Percentiles rank a stretch among this genome's conserved stretches.
Evolutionary conservation across 495 filamentous ascomycete species (phyloP).

Genomic region (Podospora conica): DNA sequence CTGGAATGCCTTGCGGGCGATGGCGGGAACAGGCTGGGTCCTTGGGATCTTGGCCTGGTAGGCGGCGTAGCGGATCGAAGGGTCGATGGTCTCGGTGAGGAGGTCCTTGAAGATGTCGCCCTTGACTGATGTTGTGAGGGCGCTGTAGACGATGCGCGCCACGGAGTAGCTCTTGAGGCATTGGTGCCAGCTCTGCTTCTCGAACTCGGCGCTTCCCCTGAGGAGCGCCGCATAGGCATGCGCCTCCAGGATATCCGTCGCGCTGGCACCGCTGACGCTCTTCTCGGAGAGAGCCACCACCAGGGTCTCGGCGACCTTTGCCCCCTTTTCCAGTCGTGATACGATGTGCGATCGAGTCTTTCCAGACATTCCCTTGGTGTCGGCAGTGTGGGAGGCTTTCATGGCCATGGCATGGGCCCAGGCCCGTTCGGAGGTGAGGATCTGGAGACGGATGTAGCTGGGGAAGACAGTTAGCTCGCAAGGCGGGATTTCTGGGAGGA

Average conservation of each 20-base stretch:
- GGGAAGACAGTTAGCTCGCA: not conserved
- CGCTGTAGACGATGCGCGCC: slow-evolving; percentile 74
- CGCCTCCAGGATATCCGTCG: slow-evolving; percentile 75
- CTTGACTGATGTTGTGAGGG: slow-evolving; percentile 52
- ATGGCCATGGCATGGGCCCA: slow-evolving; percentile 97
- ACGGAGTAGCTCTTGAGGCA: slow-evolving; percentile 71
- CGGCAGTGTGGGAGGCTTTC: slow-evolving; percentile 75
- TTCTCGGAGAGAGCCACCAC: slow-evolving; percentile 57
- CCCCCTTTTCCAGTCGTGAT: slow-evolving; percentile 76
- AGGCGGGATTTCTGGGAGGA: slow-evolving; percentile 6
- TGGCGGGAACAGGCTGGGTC: slow-evolving; percentile 68
- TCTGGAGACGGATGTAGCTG: slow-evolving; percentile 72
- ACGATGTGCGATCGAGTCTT: slow-evolving; percentile 79
- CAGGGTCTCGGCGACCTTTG: slow-evolving; percentile 61
- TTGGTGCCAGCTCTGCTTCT: slow-evolving; percentile 78
- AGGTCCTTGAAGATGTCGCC: slow-evolving; percentile 79
- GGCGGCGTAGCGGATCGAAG: slow-evolving; percentile 88
- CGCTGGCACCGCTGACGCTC: slow-evolving; percentile 52
- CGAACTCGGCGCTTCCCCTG: slow-evolving; percentile 68
- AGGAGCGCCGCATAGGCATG: slow-evolving; percentile 74
- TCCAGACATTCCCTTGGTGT: slow-evolving; percentile 70
- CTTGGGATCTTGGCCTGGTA: slow-evolving; percentile 84
- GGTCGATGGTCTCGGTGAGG: slow-evolving; percentile 78
- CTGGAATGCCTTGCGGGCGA: slow-evolving; percentile 72
- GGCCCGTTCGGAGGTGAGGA: slow-evolving; percentile 83